Evolutionary conservation across 345 rosid genomes (phyloP).

Genomic region (Eucalyptus albens): DNA sequence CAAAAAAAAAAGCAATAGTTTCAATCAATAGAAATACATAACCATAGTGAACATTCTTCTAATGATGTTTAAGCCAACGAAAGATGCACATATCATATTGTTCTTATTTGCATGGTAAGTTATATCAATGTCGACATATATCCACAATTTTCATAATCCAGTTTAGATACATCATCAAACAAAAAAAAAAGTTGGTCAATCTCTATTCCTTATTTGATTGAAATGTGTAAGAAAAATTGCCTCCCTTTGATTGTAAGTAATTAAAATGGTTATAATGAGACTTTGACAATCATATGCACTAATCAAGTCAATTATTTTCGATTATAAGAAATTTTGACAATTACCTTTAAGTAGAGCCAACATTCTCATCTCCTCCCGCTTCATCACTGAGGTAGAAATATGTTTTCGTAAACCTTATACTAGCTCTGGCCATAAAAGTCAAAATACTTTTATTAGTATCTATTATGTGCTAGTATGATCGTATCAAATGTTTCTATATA

Average conservation of each 20-base stretch:
- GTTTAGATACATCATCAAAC: background rate
- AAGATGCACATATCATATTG: no score
- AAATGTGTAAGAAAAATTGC: no score
- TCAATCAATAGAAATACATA: no score
- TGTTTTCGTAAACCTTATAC: background rate
- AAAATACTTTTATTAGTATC: no score
- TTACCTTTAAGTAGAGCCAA: no score
- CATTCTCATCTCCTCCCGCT: background rate
- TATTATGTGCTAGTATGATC: accelerated
- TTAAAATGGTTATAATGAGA: background rate
- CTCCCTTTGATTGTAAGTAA: accelerated
- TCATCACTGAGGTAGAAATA: accelerated
- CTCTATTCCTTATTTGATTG: accelerated
- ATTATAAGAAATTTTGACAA: no score
- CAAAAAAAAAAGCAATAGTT: background rate
- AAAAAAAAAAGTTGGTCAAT: no score
- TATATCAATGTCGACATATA: accelerated
- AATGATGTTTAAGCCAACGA: background rate
- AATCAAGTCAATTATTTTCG: background rate
- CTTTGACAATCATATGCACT: background rate
- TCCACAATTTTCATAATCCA: accelerated
- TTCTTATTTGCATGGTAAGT: no score
- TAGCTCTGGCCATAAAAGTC: no score
- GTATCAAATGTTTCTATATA: no score
- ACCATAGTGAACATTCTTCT: no score